Evolutionary conservation across 495 filamentous ascomycete genomes (phyloP).

Genomic region (Venustampulla echinocandica): DNA sequence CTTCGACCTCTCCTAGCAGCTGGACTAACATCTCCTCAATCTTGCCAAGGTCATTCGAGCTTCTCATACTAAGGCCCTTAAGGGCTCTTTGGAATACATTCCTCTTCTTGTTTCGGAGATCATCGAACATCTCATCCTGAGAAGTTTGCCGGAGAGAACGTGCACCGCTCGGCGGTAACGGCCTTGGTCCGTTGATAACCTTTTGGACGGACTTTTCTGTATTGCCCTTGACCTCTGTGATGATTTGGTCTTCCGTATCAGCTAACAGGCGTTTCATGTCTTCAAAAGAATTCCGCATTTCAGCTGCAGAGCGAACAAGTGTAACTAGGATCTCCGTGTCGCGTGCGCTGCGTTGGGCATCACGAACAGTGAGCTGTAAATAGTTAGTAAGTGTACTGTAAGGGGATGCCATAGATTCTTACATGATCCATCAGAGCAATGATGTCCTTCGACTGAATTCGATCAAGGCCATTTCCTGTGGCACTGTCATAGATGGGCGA

Average conservation of each 20-base stretch:
- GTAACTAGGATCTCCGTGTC: conserved; percentile 97
- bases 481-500: conserved; percentile 87
- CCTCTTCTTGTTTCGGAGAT: conserved; percentile 68
- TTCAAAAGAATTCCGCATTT: conserved; percentile 96
- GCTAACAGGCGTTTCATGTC: conserved; percentile 90
- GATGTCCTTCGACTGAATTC: conserved; percentile 95
- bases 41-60: conserved; percentile 74
- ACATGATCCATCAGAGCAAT: conserved; percentile 96
- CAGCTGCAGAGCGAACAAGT: conserved; percentile 84
- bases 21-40: conserved; percentile 96
- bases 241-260: conserved; percentile 75
- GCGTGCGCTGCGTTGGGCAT: conserved; percentile 91
- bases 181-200: conserved; percentile 79
- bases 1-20: conserved; percentile 83
- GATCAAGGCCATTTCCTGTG: conserved; percentile 80
- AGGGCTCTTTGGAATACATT: conserved; percentile 88
- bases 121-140: conserved; percentile 57
- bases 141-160: conserved; percentile 46
- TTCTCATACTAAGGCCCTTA: conserved; percentile 78
- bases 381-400: too few species aligned
- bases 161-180: conserved; percentile 57
- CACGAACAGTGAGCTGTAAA: conserved; percentile 93
- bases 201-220: conserved; percentile 77
- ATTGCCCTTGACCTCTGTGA: conserved; percentile 73
- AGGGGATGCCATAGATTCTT: conserved; percentile 49